phyloP scores from a whole-genome alignment of 495 filamentous ascomycete species.

The Trypethelium eluteriae region DNA sequence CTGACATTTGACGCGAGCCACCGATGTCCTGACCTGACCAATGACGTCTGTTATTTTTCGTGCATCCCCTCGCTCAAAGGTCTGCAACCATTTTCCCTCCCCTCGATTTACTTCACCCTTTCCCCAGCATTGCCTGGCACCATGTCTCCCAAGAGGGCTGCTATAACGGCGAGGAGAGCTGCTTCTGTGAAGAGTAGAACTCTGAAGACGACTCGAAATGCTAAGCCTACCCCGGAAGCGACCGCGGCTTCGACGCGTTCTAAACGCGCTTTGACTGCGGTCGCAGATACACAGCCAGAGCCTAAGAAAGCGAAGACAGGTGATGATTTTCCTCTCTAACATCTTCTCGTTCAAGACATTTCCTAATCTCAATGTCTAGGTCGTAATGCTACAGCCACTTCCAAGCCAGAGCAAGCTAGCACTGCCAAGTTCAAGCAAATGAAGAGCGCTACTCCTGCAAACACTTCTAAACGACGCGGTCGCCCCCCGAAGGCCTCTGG shows the following conservation, averaged over 20 bases:
- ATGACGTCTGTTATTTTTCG: too few species aligned
- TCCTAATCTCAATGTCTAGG: not conserved
- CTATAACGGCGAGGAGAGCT: not conserved
- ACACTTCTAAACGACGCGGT: slow-evolving; percentile 1
- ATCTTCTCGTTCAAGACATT: not conserved
- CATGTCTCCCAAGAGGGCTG: not conserved
- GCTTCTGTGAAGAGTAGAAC: not conserved
- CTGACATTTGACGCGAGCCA: too few species aligned
- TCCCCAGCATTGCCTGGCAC: not conserved
- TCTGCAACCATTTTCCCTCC: not conserved
- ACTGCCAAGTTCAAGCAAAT: not conserved
- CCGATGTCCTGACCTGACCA: too few species aligned
- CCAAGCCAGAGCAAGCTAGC: not conserved
- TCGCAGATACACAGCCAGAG: not conserved
- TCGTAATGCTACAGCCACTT: not conserved
- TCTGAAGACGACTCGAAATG: not conserved
- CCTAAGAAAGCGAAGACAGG: slow-evolving; percentile 8
- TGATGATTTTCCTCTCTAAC: not conserved
- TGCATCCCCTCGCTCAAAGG: not conserved
- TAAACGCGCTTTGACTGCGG: not conserved
- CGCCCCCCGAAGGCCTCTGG: not conserved
- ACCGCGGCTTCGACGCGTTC: slow-evolving; percentile 9
- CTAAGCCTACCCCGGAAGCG: not conserved
- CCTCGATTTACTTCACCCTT: not conserved
- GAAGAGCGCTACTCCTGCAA: not conserved